Conservation (phyloP, 208 protist species). For the Trypanosoma brucei region DNA sequence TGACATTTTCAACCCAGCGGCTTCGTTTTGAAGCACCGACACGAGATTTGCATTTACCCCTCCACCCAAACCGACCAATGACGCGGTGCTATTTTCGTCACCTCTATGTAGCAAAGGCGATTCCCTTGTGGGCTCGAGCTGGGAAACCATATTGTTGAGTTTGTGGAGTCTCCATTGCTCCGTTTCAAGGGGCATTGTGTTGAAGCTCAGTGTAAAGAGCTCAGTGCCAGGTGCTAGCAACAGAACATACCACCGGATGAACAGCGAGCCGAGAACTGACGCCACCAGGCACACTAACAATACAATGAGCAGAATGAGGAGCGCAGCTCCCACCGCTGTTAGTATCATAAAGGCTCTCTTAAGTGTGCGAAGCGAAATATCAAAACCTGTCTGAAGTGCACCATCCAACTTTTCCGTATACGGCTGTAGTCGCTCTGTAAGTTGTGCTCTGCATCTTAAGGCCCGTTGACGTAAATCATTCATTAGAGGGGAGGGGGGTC, state of each 20-base stretch:
- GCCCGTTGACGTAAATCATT: background rate
- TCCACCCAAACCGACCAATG: no score
- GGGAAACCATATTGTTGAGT: slow-evolving; percentile 20
- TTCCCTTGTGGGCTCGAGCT: background rate
- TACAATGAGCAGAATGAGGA: slow-evolving; percentile 9
- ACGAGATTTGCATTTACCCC: background rate
- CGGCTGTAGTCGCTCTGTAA: background rate
- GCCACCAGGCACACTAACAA: slow-evolving; percentile 27
- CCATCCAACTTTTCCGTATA: background rate
- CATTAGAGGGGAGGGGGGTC: background rate
- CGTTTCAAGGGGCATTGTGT: slow-evolving; percentile 54
- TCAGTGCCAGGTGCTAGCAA: slow-evolving; percentile 37
- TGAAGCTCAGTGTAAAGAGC: slow-evolving; percentile 49
- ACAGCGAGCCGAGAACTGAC: slow-evolving; percentile 24
- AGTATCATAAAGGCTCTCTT: slow-evolving; percentile 7
- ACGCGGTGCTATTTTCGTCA: no score
- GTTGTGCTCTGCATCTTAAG: background rate
- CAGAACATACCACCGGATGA: slow-evolving; percentile 37
- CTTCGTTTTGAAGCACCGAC: slow-evolving; percentile 15
- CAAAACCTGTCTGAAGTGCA: background rate
- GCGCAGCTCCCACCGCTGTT: background rate
- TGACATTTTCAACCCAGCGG: slow-evolving; percentile 47
- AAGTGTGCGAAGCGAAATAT: background rate
- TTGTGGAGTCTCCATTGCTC: slow-evolving; percentile 48
- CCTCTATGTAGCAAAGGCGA: background rate